Conservation (phyloP, 2,329 filamentous ascomycete species). For the Rhynchosporium secalis region DNA sequence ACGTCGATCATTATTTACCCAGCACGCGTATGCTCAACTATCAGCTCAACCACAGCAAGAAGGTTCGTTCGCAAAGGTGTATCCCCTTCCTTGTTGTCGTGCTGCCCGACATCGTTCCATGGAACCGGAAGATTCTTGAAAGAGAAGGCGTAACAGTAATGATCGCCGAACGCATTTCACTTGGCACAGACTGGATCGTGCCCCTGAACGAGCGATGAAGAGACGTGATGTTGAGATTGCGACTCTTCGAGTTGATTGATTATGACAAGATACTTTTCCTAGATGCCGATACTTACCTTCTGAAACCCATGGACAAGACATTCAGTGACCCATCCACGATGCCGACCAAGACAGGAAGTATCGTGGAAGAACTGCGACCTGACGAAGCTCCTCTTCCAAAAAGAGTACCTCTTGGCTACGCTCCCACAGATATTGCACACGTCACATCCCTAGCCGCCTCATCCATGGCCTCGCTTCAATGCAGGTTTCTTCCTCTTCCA, state of each 20-base stretch:
- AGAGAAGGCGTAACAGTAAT: conserved; percentile 42
- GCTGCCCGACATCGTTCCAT: conserved; percentile 33
- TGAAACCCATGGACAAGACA: conserved; percentile 38
- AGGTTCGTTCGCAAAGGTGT: conserved; percentile 35
- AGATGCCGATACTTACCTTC: conserved; percentile 42
- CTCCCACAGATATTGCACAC: conserved; percentile 41
- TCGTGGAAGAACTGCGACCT: conserved; percentile 18
- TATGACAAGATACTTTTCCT: conserved; percentile 43
- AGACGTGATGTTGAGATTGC: conserved; percentile 40
- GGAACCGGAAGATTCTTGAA: conserved; percentile 35
- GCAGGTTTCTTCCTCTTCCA: conserved; percentile 46
- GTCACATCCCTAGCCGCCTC: conserved; percentile 42
- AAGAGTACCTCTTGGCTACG: conserved; percentile 41
- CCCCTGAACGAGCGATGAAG: conserved; percentile 32
- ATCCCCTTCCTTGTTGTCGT: conserved; percentile 42
- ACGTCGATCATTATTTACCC: conserved; percentile 37
- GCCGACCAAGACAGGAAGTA: not conserved
- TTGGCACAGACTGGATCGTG: conserved; percentile 37
- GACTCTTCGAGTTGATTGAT: conserved; percentile 39
- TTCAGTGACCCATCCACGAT: conserved; percentile 37
- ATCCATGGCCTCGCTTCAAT: conserved; percentile 41
- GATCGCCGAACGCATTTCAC: conserved; percentile 35
- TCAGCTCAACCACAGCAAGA: conserved; percentile 40
- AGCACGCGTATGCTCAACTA: conserved; percentile 41
- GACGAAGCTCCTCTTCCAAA: conserved; percentile 40